Evolutionary conservation across 306 rosid species (phyloP), one percentile per base, ranked within the genome.

Genomic region (Trichosanthes truncata): DNA sequence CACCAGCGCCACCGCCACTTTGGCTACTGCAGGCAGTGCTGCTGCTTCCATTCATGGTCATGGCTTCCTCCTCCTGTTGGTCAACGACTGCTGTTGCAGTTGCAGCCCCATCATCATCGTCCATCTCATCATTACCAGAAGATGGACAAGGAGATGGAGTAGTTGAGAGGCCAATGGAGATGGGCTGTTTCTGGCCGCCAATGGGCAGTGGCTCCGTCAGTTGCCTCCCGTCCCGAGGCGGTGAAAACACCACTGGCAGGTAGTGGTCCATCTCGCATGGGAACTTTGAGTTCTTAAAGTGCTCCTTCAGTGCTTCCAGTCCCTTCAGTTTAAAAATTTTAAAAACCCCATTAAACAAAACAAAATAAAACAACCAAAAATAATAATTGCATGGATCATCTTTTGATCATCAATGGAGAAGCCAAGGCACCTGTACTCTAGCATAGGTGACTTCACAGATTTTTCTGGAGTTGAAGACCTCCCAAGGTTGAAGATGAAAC

Each of bases 251-350:
- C 67, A 90, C 97, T 38, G 98, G 98, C 83, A 91, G 53, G 75
- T 89, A 91, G 81, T 93, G 89, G 78, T 91, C 98, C 88, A 83
- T 85, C 79, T 93, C 98, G 82, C 93, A 88, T 79, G 98, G 98
- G 89, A 93, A 93, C 89, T 91, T 93, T 21, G 98, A 93, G 88
- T 93, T 93, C 97, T 90, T 91, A 87, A 93, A 93, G 74, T 93
- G 98, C 85, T 93, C 98, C 76, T 91, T 93, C 89, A 93, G 84
- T 1, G 93, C 92, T 80, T 93, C 97, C 93, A 93, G 81, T 7
- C 98, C 98, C 98, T 93, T 82, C 35, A 74, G 1, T 20, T 61
- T 12, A 25, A 23, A 18, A 18, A 21, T 7, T 45, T 45, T 26
- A 21, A 5, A 13, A 61, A 57, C 3, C 69, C 46, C 26, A 8